Percentiles rank a stretch among this genome's conserved stretches.
Evolutionary conservation across 1,284 basidiomycete genomes (phyloP).

Genomic region (Retiboletus fuscus): DNA sequence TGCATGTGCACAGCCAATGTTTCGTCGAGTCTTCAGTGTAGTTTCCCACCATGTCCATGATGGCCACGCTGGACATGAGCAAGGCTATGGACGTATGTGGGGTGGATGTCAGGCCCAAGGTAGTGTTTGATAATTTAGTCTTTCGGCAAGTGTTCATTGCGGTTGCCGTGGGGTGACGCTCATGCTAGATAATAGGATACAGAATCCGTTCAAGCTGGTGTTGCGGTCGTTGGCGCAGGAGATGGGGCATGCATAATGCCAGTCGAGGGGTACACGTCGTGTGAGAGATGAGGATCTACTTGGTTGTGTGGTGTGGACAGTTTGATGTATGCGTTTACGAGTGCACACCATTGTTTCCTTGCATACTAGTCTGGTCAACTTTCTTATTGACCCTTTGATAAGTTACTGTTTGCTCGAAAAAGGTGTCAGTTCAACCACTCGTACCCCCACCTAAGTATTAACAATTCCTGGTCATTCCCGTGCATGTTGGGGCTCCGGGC

Average conservation of each 20-base stretch:
- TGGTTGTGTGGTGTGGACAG: conserved; percentile 7
- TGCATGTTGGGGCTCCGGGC: background rate
- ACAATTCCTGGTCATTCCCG: too few species aligned
- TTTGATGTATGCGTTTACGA: background rate
- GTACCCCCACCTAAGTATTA: too few species aligned
- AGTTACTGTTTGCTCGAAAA: background rate
- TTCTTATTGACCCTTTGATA: background rate
- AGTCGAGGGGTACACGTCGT: background rate
- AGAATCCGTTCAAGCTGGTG: conserved; percentile 59
- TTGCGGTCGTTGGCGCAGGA: too few species aligned
- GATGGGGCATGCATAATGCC: conserved; percentile 3
- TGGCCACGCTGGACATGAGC: conserved; percentile 64
- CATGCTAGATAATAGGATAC: conserved; percentile 50
- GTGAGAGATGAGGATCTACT: background rate
- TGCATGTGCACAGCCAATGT: conserved; percentile 51
- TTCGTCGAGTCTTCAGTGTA: conserved; percentile 67
- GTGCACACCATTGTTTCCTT: background rate
- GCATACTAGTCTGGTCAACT: background rate
- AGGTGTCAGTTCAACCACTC: too few species aligned
- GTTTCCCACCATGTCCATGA: conserved; percentile 61
- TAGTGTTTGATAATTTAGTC: conserved; percentile 61
- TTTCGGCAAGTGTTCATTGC: conserved; percentile 52
- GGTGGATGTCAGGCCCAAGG: conserved; percentile 56
- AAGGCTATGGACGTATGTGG: conserved; percentile 63
- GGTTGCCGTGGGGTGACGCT: background rate